Base-by-base conservation (phyloP, 2,329 filamentous ascomycete genomes). In the Fusarium coicis region DNA sequence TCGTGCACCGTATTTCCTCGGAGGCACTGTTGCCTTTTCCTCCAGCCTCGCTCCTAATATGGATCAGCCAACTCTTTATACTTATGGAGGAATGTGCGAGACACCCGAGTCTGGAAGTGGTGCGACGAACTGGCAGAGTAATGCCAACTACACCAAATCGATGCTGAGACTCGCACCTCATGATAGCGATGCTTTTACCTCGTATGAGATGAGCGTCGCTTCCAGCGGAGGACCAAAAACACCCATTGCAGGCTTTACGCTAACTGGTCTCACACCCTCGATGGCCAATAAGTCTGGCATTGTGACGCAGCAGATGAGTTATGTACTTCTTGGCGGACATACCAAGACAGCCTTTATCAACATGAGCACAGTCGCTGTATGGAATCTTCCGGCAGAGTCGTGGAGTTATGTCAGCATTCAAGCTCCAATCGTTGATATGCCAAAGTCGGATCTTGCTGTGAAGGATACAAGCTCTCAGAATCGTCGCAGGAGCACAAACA, bases 41-140 rank as follows among this genome's bases (percentile, higher is more conserved):
- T 87, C 86, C 37, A 88, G 85, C 40, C 83, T 89, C 52, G 86
- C 85, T 42, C 89, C 87, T 0, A 80, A 83, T 34, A 83, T 87
- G 66, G 87, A 87, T 15, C 82, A 86, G 47, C 87, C 89, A 1
- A 85, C 85, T 16, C 83, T 93, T 26, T 97, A 95, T 79, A 84
- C 92, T 11, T 98, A 97, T 81, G 96, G 95, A 40, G 96, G 96
- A 74, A 97, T 98, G 94, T 98, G 96, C 77, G 92, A 92, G 6
- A 74, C 74, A 6, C 79, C 80, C 12, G 79, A 81, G n/a, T 62
- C 63, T n/a, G 55, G 55, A 15, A 61, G 49, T 44, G 81, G 84
- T 23, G 78, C 85, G 36, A 77, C 81, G 4, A 81, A 83, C 23
- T 95, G 94, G 92, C 89, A 93, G 69, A 87, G 88, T 4, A 81